Base-by-base conservation (phyloP, 2,329 filamentous ascomycete genomes). In the Stagonosporopsis chrysanthemi region DNA sequence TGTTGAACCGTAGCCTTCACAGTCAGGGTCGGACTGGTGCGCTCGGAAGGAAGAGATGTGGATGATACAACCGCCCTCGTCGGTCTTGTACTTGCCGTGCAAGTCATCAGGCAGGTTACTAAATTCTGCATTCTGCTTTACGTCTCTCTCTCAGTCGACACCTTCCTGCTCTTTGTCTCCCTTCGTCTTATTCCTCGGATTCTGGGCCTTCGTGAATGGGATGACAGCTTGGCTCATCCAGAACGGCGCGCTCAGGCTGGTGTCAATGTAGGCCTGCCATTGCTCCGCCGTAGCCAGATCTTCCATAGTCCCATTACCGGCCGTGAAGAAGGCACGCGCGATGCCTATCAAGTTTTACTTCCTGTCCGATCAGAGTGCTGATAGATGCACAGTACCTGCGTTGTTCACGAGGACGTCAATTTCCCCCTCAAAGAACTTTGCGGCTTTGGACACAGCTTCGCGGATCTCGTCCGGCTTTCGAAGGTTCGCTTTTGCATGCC, bases 1-100 rank as follows among this genome's bases (percentile, higher is more conserved):
- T 2, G 77, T 80, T 1, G 81, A 74, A 2, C 79, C 77, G 54
- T 84, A 83, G 1, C 76, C 77, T 68, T 83, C 82, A 55, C 80
- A 80, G 57, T 82, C 75, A 3, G 77, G 74, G 65, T 83, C 82
- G 28, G 77, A 77, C 72, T 82, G 81, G 43, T 77, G 65, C 1
- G 81, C 81, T 29, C 81, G 75, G n/a, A 82, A 83, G 1, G 79
- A 82, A 2, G 80, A 79, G 43, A 83, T 76, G 62, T 82, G 77
- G 44, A 84, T 72, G 40, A 74, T 69, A 44, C 64, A 69, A 8
- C 70, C 70, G 5, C 65, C 66, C 45, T 69, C 65, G 28, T 69
- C 65, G 15, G 64, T 42, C 17, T 62, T 69, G 42, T 66, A 62
- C 7, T 64, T 58, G 6, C 65, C 66, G 35, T 69, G 65, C 35